Percentiles rank a stretch among this genome's conserved stretches.
Evolutionary conservation across 345 rosid genomes (phyloP).

Genomic region (Hibiscus syriacus): DNA sequence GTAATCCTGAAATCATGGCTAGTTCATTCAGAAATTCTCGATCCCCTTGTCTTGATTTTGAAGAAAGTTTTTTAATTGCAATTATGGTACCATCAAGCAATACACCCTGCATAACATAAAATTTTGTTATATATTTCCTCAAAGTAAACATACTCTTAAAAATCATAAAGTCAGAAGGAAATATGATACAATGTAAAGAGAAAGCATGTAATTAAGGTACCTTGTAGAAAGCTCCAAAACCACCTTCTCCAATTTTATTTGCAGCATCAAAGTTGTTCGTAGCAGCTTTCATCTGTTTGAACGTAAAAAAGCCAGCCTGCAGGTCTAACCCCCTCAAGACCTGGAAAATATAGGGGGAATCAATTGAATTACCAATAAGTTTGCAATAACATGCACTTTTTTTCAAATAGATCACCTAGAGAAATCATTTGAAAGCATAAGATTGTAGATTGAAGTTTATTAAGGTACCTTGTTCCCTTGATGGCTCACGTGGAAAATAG

Average conservation of each 20-base stretch:
- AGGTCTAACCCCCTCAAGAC: constrained; percentile 26
- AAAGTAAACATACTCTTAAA: background rate
- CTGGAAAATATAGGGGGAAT: background rate
- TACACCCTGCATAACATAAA: constrained; percentile 29
- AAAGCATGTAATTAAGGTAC: constrained; percentile 10
- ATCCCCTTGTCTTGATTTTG: constrained; percentile 65
- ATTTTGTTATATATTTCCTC: background rate
- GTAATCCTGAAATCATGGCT: constrained; percentile 51
- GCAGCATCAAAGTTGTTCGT: constrained; percentile 28
- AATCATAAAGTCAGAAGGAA: background rate
- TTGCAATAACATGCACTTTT: background rate
- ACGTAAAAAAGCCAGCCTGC: constrained; percentile 31
- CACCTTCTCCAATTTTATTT: constrained; percentile 46
- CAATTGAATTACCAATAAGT: background rate
- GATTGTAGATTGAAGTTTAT: background rate
- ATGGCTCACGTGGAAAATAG: background rate
- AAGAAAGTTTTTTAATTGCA: constrained; percentile 62
- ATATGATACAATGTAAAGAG: background rate
- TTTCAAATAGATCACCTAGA: background rate
- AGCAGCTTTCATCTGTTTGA: constrained; percentile 36
- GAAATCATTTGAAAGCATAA: background rate
- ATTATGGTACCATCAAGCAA: constrained; percentile 43
- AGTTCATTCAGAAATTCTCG: constrained; percentile 57
- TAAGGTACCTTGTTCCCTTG: constrained; percentile 17
- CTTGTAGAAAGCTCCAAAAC: constrained; percentile 46